Evolutionary conservation across 768 basidiomycete species (phyloP), one percentile per base, ranked within the genome.

Genomic region (Collybia nuda): DNA sequence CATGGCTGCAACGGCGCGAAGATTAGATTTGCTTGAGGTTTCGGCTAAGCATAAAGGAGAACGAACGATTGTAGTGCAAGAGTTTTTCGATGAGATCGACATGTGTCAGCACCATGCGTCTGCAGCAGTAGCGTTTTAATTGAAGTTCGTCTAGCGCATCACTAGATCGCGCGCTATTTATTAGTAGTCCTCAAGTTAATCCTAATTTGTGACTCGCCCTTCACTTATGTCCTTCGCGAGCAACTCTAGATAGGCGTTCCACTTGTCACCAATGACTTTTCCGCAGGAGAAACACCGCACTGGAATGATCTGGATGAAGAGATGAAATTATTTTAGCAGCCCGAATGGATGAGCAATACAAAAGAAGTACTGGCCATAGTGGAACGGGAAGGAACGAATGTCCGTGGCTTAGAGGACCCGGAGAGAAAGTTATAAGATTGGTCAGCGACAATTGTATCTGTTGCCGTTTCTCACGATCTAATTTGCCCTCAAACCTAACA

Each of bases 11-110:
- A 37, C 32, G 28, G 43, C 39, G 24, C 3, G 23, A 39, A 32
- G 22, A 41, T 18, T 23, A 42, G 12, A 17, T 22, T 17, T 21
- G 26, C 24, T 47, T 23, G 9, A 40, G n/a, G 11, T 12, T 26
- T 18, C 7, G 28, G 41, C 11, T 14, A 9, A 44, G 28, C 23
- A 24, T 38, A 42, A 29, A 3, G 36, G 29, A 38, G 51, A 15
- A 75, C 88, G 59, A 45, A 97, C 94, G 93, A 68, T 95, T 96
- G 67, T 96, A 98, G 61, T 96, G 93, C 19, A 98, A 75, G 15
- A 98, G 79, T 70, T 98, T 98, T 72, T 98, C 96, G 58, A 98
- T 98, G 55, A 98, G 78, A 70, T 98, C 96, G 49, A 98, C 96
- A 66, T 98, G 96, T 0, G 96, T 98, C 47, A 98, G 74, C 5